Conservation (phyloP, 176 grass and related monocot species). For the Alloteropsis semialata region DNA sequence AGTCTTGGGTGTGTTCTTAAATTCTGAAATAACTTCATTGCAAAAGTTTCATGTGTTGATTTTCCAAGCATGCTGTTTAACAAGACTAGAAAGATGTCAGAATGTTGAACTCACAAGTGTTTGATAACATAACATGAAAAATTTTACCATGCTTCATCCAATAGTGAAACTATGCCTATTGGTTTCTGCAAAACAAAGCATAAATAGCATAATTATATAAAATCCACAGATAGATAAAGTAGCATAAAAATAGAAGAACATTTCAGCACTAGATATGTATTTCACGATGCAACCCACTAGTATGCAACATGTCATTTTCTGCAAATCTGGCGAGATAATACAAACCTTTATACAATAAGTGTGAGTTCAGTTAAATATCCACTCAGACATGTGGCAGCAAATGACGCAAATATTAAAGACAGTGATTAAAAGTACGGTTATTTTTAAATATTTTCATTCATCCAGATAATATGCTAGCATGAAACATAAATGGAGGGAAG, state of each 20-base stretch:
- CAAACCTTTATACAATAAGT: neutral
- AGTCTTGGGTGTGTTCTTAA: conserved; percentile 60
- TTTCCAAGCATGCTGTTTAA: conserved; percentile 82
- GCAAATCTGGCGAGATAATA: neutral
- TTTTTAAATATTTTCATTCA: neutral
- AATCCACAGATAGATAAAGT: neutral
- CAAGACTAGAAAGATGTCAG: conserved; percentile 52
- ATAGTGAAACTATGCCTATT: conserved; percentile 88
- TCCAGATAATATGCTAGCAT: conserved; percentile 4
- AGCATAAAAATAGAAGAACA: neutral
- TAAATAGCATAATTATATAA: neutral
- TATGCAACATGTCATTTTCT: neutral
- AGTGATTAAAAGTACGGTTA: neutral
- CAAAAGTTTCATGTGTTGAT: conserved; percentile 84
- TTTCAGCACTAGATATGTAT: conserved; percentile 3
- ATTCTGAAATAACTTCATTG: conserved; percentile 74
- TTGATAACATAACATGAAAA: conserved; percentile 7
- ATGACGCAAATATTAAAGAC: neutral
- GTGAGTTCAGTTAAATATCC: neutral
- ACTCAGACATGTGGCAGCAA: neutral
- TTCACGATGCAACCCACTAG: neutral
- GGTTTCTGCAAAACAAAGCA: conserved; percentile 74
- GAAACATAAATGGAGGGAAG: neutral
- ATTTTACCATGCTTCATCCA: conserved; percentile 94
- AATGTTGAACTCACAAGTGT: conserved; percentile 9